Evolutionary conservation across 495 filamentous ascomycete genomes (phyloP), one percentile per base, ranked within the genome.

Genomic region (Trichoderma parareesei): DNA sequence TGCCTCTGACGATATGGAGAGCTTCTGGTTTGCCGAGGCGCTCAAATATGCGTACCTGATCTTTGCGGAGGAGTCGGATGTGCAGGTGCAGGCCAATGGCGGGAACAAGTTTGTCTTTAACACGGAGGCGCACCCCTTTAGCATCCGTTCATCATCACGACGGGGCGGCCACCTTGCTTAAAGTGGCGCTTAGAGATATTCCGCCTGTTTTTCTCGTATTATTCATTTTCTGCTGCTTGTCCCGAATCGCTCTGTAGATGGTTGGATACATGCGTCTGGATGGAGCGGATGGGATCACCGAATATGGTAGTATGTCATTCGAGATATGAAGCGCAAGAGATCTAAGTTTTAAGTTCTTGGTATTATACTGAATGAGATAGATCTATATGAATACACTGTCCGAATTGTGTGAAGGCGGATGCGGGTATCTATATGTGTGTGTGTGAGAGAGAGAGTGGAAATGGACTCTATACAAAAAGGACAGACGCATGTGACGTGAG

Each of bases 1-100:
- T 5, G 84, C 82, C 60, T 72, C 74, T 42, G 86, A 95, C 67
- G 86, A 87, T 71, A 88, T 93, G 80, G 92, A 96, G 78, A 93
- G 89, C 69, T 96, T 95, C 78, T 86, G 90, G 75, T 93, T 94
- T 72, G 92, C 92, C 0, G 92, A 97, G 78, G 89, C 93, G 62
- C 66, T 95, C 69, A 97, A 97, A 79, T 97, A 96, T 75, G 77
- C 80, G 33, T 95, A 90, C 72, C 69, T 96, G 64, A 86, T 89
- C 63, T 84, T 88, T 63, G 78, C 82, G 20, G 78, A 74, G 77
- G 85, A 89, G 63, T 80, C 76, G 10, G 77, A 75, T 20, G 87
- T 81, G 75, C 86, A 88, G 70, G 82, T 89, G 18, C 74, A 83
- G 43, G 73, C 77, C 20, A 71, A 73, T 10, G 72, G 78, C 48